phyloP scores from a whole-genome alignment of 495 filamentous ascomycete species.

The Symbiotaphrina buchneri region DNA sequence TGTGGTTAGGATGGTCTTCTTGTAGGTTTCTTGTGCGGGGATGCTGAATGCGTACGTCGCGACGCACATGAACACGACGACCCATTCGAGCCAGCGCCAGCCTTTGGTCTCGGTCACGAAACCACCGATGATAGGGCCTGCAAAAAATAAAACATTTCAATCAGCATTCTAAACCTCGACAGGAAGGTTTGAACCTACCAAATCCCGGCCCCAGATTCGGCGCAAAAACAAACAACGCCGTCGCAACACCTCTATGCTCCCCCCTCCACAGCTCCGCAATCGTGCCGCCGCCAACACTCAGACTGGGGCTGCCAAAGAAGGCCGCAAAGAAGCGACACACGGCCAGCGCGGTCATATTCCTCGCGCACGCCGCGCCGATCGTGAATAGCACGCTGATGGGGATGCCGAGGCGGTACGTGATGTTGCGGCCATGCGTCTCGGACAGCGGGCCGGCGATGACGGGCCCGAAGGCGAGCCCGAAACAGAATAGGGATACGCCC shows the following conservation, averaged over 20 bases:
- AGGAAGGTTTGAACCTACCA: conserved; percentile 10
- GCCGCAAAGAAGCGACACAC: conserved; percentile 41
- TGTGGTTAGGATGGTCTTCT: conserved; percentile 30
- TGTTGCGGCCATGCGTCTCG: conserved; percentile 28
- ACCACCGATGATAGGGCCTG: conserved; percentile 36
- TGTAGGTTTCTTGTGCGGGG: conserved; percentile 35
- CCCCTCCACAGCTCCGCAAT: conserved; percentile 27
- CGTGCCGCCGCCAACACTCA: conserved; percentile 31
- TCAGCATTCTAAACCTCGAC: not conserved
- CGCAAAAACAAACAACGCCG: conserved; percentile 24
- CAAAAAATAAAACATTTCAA: not conserved
- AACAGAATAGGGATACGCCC: conserved; percentile 28
- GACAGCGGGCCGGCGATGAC: conserved; percentile 34
- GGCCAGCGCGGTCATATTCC: conserved; percentile 29
- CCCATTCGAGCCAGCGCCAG: conserved; percentile 43
- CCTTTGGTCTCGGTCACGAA: conserved; percentile 30
- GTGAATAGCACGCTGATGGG: conserved; percentile 37
- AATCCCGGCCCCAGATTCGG: conserved; percentile 34
- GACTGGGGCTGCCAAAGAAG: conserved; percentile 24
- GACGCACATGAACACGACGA: conserved; percentile 20
- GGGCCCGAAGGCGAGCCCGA: conserved; percentile 34
- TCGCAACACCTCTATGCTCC: conserved; percentile 18
- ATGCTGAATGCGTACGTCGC: conserved; percentile 16
- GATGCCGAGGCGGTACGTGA: conserved; percentile 24
- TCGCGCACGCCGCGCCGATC: conserved; percentile 32